These are phyloP conservation scores for Nannochloropsis gaditana DNA, from an alignment of 108 stramenopile species.

Conservation along the genomic window DNA sequence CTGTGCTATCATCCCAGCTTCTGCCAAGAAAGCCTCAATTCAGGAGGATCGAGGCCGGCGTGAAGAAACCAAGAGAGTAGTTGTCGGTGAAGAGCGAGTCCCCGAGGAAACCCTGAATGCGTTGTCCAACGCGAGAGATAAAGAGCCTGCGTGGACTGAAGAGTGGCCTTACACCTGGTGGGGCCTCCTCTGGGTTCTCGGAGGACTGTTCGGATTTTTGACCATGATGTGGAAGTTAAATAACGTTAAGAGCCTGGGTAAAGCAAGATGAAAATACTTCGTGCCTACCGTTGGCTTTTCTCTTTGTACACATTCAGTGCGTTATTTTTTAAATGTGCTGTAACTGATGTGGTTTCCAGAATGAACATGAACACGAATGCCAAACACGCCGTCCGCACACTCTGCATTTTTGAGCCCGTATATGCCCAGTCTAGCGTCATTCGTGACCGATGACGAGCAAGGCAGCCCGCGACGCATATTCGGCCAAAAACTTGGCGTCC, in stretches of 20 bases:
- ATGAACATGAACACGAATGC: no score
- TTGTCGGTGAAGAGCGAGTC: neutral
- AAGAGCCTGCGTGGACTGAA: neutral
- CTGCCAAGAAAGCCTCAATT: neutral
- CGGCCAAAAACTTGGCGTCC: no score
- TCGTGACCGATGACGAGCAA: no score
- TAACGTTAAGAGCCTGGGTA: neutral
- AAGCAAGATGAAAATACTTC: neutral
- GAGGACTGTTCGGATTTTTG: neutral
- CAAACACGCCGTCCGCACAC: no score
- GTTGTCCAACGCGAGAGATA: neutral
- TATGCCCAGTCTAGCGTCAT: no score
- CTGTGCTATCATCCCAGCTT: slow-evolving; percentile 20
- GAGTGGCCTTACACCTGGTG: neutral
- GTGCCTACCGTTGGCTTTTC: no score
- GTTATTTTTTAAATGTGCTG: no score
- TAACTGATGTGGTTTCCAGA: no score
- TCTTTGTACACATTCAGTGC: no score
- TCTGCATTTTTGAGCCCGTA: no score
- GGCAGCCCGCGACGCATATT: no score
- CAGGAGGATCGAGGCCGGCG: neutral
- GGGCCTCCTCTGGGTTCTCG: neutral
- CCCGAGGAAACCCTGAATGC: neutral
- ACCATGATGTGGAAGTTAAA: neutral
- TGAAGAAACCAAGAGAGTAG: neutral